Evolutionary conservation across 179 eudicot genomes (phyloP), one percentile per base, ranked within the genome.

Genomic region (Beta macrorhiza): DNA sequence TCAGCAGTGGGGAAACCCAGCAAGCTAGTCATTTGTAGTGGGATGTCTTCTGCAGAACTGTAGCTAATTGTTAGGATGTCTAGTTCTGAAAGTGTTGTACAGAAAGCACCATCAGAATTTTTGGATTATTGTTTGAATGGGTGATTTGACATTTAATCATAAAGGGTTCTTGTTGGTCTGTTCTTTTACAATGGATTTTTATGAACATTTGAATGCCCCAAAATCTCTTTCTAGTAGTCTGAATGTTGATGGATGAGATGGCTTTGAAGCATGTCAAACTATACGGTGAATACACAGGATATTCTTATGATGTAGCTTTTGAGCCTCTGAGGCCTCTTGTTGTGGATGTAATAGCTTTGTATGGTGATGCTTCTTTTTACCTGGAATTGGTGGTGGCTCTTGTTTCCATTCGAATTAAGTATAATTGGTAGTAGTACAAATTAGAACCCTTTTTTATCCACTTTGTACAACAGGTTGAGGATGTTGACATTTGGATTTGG

Each of bases 21-120:
- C 85, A n/a, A 86, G 42, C 42, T 37, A 37, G 85, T 86, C 85
- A 81, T 81, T 78, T 84, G 87, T 84, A 85, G 75, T 70, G 82
- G 89, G 87, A 76, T 84, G 79, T 82, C 88, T 88, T 76, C 82
- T 79, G 59, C 74, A 79, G 67, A 77, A 81, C 75, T 86, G 70
- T 88, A 72, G 85, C 58, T 82, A 75, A 64, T 80, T 76, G 75
- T 81, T 81, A 79, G 80, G 82, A 83, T 78, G 85, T 88, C 81
- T 78, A 80, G 82, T 80, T 75, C 51, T 75, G 80, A 42, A 77
- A 78, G 44, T 80, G 73, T 87, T 90, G 91, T 90, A 91, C 85
- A 86, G 17, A 79, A 80, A 81, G 16, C 82, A 82, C 69, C 80
- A 79, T 77, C 45, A 77, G 72, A 77, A 71, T 61, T 45, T 70